Percentiles rank a stretch among this genome's conserved stretches.
phyloP scores from a whole-genome alignment of 139 green algal species.

The Chlamydomonas sphaeroides region DNA sequence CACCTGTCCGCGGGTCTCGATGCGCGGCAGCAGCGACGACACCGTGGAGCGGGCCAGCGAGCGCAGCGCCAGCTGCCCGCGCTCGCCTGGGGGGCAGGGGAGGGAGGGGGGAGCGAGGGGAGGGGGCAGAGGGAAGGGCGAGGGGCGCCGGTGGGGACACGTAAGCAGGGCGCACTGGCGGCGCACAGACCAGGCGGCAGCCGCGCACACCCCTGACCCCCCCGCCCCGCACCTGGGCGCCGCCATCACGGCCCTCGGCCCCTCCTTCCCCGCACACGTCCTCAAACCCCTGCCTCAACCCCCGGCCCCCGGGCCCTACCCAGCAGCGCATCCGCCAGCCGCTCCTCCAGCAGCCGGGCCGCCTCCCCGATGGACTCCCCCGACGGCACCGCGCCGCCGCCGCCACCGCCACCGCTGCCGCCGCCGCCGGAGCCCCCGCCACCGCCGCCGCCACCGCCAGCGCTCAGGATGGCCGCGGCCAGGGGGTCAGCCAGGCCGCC shows the following conservation, averaged over 20 bases:
- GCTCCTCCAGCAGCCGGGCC: conserved; percentile 92
- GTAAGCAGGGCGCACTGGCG: no score
- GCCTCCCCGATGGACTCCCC: conserved; percentile 63
- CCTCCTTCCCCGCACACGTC: no score
- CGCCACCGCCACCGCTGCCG: conserved; percentile 40
- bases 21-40: conserved; percentile 90
- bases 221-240: no score
- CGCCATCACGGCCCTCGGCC: neutral
- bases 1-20: conserved; percentile 93
- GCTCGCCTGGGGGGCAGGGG: conserved; percentile 64
- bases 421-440: neutral
- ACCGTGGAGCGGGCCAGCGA: conserved; percentile 89
- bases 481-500: neutral
- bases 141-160: no score
- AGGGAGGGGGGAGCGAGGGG: neutral
- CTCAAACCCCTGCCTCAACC: no score
- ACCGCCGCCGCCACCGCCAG: neutral
- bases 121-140: neutral
- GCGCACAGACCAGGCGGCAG: no score
- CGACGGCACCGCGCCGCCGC: neutral
- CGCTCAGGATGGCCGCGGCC: conserved; percentile 2
- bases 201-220: neutral
- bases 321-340: conserved; percentile 88
- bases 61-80: conserved; percentile 92
- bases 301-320: conserved; percentile 39